A percentile compares a stretch with the other conserved stretches of the same genome.
These are phyloP conservation scores for Heliamphora pulchella DNA, from an alignment of 179 eudicot species.

Conservation along the genomic window DNA sequence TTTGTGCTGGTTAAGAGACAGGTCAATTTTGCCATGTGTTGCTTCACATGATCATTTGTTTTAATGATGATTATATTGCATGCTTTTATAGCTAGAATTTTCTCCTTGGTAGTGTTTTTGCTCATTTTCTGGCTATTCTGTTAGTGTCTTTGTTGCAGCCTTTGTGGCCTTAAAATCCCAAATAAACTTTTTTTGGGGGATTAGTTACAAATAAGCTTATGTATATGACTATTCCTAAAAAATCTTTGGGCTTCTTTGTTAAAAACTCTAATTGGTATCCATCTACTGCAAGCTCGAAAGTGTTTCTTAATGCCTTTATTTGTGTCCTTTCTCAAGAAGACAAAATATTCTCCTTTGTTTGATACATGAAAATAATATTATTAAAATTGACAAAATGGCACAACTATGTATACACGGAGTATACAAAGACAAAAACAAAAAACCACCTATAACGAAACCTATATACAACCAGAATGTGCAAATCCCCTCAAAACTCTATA, in stretches of 20 bases:
- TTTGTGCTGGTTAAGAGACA: neutral
- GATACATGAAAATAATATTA: too few species aligned
- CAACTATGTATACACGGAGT: too few species aligned
- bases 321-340: too few species aligned
- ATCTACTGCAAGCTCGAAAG: neutral
- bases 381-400: too few species aligned
- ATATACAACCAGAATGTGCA: too few species aligned
- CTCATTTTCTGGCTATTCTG: neutral
- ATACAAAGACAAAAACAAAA: too few species aligned
- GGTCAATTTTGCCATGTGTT: neutral
- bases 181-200: neutral
- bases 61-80: neutral
- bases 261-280: neutral
- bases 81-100: neutral
- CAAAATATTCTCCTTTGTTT: too few species aligned
- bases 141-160: neutral
- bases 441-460: too few species aligned
- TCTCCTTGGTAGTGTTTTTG: neutral
- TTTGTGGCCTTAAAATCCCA: neutral
- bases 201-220: neutral
- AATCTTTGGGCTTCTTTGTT: neutral
- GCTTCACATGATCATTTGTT: neutral
- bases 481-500: too few species aligned
- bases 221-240: neutral
- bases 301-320: neutral